Percentiles rank a stretch among this genome's conserved stretches.
Evolutionary conservation across 1,139 yeast genomes (phyloP).

Genomic region (Nadsonia commutata): DNA sequence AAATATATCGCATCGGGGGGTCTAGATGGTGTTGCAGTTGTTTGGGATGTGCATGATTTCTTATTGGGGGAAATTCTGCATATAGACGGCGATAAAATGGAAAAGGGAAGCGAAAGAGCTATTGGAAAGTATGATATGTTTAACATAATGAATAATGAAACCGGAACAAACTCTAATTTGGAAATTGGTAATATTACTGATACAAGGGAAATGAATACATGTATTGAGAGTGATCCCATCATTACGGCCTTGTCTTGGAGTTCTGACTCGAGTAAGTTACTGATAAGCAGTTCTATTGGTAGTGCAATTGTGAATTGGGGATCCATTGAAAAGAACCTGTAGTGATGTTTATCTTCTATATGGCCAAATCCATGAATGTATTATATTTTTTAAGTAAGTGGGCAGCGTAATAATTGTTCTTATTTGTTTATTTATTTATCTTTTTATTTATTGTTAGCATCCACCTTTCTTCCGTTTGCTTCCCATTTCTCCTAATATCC

Average conservation of each 20-base stretch:
- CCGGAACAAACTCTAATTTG: not conserved
- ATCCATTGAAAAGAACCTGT: too few species aligned
- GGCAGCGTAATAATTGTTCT: too few species aligned
- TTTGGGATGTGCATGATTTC: constrained; percentile 34
- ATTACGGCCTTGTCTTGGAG: not conserved
- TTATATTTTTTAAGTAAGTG: too few species aligned
- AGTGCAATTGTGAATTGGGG: not conserved
- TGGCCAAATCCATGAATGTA: too few species aligned
- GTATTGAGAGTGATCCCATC: not conserved
- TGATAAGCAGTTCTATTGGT: not conserved
- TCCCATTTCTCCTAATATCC: too few species aligned
- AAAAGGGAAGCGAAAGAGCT: not conserved
- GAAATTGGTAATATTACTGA: not conserved
- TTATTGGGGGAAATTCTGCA: not conserved
- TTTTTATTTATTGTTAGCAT: too few species aligned
- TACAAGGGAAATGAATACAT: too few species aligned
- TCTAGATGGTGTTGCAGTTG: constrained; percentile 38
- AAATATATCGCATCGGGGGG: constrained; percentile 47
- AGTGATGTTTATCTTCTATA: too few species aligned
- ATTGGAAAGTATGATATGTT: not conserved
- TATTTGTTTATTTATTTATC: too few species aligned
- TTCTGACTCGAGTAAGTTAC: not conserved
- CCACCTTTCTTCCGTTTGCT: too few species aligned
- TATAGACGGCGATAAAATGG: not conserved
- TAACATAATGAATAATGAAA: not conserved